Evolutionary conservation across 305 asterid genomes (phyloP).

Genomic region (Lippia alba): DNA sequence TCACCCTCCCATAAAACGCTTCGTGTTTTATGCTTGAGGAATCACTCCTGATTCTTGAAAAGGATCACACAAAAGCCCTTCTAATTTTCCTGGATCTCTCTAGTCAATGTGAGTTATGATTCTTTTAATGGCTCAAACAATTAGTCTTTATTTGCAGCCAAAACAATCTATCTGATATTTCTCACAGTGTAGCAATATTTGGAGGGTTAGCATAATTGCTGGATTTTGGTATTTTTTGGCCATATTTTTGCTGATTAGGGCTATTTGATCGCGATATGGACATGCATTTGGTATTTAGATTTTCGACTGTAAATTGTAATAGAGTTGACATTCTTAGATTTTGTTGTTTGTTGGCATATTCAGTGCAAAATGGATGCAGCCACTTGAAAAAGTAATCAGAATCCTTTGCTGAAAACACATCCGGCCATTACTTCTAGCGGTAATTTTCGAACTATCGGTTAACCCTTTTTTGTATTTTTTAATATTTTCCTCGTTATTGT

Average conservation of each 20-base stretch:
- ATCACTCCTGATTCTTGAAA: neutral
- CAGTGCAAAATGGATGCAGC: slow-evolving; percentile 48
- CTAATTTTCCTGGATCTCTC: neutral
- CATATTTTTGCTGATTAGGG: slow-evolving; percentile 14
- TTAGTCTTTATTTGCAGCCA: neutral
- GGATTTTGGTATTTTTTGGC: slow-evolving; percentile 8
- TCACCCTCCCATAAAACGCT: neutral
- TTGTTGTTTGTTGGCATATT: slow-evolving; percentile 24
- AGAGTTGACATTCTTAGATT: slow-evolving; percentile 19
- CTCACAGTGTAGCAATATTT: neutral
- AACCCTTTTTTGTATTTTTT: neutral
- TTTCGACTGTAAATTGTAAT: slow-evolving; percentile 1
- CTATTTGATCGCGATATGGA: slow-evolving; percentile 3
- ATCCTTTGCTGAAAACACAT: slow-evolving; percentile 38
- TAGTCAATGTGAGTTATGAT: slow-evolving; percentile 27
- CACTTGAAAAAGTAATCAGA: slow-evolving; percentile 26
- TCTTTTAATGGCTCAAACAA: neutral
- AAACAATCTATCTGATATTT: neutral
- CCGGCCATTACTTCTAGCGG: slow-evolving; percentile 44
- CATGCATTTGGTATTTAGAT: slow-evolving; percentile 28
- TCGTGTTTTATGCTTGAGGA: neutral
- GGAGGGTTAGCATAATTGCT: slow-evolving; percentile 30
- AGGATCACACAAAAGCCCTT: neutral
- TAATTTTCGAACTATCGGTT: slow-evolving; percentile 9
- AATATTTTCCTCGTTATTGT: neutral